Evolutionary conservation across 768 basidiomycete species (phyloP).

Genomic region (Piloderma croceum): DNA sequence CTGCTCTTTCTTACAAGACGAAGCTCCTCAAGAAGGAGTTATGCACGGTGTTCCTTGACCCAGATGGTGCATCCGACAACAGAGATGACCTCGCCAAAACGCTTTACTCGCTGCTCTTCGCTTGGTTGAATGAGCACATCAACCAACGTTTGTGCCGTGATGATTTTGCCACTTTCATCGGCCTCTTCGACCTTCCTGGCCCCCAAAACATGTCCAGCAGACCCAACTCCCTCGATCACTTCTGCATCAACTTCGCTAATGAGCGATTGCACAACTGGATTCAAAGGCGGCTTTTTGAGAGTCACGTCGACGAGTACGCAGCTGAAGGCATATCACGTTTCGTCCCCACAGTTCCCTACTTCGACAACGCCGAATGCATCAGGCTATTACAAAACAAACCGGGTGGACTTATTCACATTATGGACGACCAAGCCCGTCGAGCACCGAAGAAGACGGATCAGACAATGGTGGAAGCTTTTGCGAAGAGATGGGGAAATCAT

Average conservation of each 20-base stretch:
- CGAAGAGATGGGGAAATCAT: slow-evolving; percentile 93
- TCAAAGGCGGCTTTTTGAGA: slow-evolving; percentile 75
- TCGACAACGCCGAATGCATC: slow-evolving; percentile 88
- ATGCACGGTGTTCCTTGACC: slow-evolving; percentile 95
- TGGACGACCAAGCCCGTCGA: slow-evolving; percentile 92
- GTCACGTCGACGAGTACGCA: slow-evolving; percentile 75
- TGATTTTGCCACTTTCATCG: slow-evolving; percentile 88
- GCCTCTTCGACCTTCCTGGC: slow-evolving; percentile 91
- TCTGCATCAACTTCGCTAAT: slow-evolving; percentile 94
- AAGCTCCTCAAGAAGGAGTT: slow-evolving; percentile 92
- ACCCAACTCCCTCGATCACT: slow-evolving; percentile 91
- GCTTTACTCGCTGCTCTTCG: slow-evolving; percentile 89
- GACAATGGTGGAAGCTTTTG: slow-evolving; percentile 91
- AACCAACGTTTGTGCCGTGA: slow-evolving; percentile 93
- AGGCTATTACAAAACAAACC: slow-evolving; percentile 80
- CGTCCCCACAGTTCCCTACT: slow-evolving; percentile 70
- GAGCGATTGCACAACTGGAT: slow-evolving; percentile 85
- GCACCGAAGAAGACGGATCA: slow-evolving; percentile 87
- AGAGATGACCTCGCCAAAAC: slow-evolving; percentile 92
- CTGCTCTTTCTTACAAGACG: slow-evolving; percentile 83
- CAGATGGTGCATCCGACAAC: slow-evolving; percentile 89
- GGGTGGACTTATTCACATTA: slow-evolving; percentile 92
- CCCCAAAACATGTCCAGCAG: slow-evolving; percentile 85
- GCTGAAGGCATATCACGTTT: slow-evolving; percentile 71
- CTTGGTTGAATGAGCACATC: slow-evolving; percentile 95